Percentiles rank a stretch among this genome's conserved stretches.
phyloP scores from a whole-genome alignment of 2,329 filamentous ascomycete genomes.

The Aspergillus intermedius region DNA sequence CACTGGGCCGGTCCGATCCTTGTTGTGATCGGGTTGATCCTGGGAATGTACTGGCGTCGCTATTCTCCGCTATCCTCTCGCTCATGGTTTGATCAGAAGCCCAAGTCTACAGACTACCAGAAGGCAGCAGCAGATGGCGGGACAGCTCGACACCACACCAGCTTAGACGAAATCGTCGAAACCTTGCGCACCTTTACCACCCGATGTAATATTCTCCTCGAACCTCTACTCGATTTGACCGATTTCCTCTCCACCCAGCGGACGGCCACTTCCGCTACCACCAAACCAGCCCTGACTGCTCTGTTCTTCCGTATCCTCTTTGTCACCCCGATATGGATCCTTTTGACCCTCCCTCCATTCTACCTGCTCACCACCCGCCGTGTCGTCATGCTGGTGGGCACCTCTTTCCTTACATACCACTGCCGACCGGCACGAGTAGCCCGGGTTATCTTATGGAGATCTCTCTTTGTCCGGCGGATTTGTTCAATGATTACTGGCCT shows the following conservation, averaged over 20 bases:
- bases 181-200: slow-evolving; percentile 85
- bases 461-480: slow-evolving; percentile 62
- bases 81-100: slow-evolving; percentile 63
- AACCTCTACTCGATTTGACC: slow-evolving; percentile 80
- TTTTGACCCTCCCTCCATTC: slow-evolving; percentile 73
- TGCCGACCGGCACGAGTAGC: slow-evolving; percentile 78
- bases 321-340: slow-evolving; percentile 81
- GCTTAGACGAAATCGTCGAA: slow-evolving; percentile 93
- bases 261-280: slow-evolving; percentile 86
- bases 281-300: slow-evolving; percentile 78
- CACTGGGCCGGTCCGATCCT: slow-evolving; percentile 77
- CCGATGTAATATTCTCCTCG: slow-evolving; percentile 83
- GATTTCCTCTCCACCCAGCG: slow-evolving; percentile 89
- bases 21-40: slow-evolving; percentile 69
- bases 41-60: slow-evolving; percentile 85
- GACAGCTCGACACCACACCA: slow-evolving; percentile 76
- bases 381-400: slow-evolving; percentile 78
- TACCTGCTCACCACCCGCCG: slow-evolving; percentile 80
- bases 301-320: slow-evolving; percentile 84
- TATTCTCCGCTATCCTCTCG: slow-evolving; percentile 88
- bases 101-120: slow-evolving; percentile 39
- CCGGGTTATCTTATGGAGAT: slow-evolving; percentile 85
- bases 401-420: slow-evolving; percentile 84
- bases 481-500: slow-evolving; percentile 74
- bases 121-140: slow-evolving; percentile 51